Evolutionary conservation across 208 protist genomes (phyloP), one percentile per base, ranked within the genome.

Genomic region (Crithidia acanthocephali): DNA sequence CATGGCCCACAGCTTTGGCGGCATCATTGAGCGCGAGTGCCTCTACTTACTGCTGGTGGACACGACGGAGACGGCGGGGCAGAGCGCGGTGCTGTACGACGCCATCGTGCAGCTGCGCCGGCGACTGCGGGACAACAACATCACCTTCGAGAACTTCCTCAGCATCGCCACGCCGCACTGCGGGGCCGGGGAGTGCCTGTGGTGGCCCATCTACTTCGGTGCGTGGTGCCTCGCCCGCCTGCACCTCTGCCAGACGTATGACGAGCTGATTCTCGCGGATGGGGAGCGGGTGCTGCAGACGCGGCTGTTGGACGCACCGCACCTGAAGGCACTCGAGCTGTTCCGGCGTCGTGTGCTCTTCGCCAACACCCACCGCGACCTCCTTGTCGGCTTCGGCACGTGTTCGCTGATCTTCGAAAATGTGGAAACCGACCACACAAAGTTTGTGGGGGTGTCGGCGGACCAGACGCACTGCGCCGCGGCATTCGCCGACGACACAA

Each of bases 161-260:
- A 91, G 80, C n/a, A 74, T 87, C 16, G 88, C 83, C 13, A 84
- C 85, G 18, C 88, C 83, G 33, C 87, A 92, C 69, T 92, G 87
- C 53, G 84, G 87, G 20, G 68, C 81, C n/a, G 67, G 72, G 23
- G 76, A 85, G 55, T 90, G 76, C 48, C 74, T 92, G 9, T 80
- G 57, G 74, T 76, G 72, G 69, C 79, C 83, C 3, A 52, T 86
- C 7, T 81, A 88, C 71, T 68, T 67, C 47, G 81, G 78, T 33
- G 84, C 87, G 10, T 85, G 78, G 72, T 79, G 68, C 52, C 69
- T 85, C 20, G 58, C 76, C 51, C 59, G 82, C 48, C 53, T 84
- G 50, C 62, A 48, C 35, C 47, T 80, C 11, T 84, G 68, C 64
- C 67, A 72, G 22, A 89, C 87, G 20, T 76, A 85, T 52, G 60